Conservation (phyloP, 78 protist species). For the Planoprotostelium fungivorum region DNA sequence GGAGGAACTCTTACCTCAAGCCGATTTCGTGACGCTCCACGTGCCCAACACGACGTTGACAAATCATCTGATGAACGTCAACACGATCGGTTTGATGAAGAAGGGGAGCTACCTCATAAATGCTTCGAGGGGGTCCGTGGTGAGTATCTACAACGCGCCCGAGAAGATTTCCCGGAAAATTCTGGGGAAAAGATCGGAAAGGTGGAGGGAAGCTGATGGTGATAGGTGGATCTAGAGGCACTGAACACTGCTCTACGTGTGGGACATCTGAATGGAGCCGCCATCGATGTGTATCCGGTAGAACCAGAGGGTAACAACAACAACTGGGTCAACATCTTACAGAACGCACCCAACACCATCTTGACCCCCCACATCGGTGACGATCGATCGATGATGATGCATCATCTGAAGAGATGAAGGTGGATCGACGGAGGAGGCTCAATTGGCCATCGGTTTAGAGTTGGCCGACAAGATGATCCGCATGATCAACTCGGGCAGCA, state of each 20-base stretch:
- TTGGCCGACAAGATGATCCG: slow-evolving; percentile 60
- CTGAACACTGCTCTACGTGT: slow-evolving; percentile 61
- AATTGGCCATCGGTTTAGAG: slow-evolving; percentile 88
- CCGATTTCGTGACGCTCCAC: slow-evolving; percentile 87
- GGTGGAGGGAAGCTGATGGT: not conserved
- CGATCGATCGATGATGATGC: not conserved
- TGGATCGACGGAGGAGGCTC: slow-evolving; percentile 92
- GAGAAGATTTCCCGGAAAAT: not conserved
- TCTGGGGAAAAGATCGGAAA: not conserved
- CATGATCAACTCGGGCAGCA: slow-evolving; percentile 72
- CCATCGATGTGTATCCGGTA: slow-evolving; percentile 84
- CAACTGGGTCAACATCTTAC: slow-evolving; percentile 52
- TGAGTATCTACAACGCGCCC: not conserved
- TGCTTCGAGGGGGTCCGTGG: slow-evolving; percentile 78
- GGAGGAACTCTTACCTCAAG: slow-evolving; percentile 45
- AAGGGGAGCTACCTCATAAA: slow-evolving; percentile 73
- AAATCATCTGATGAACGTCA: slow-evolving; percentile 54
- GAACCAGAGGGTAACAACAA: slow-evolving; percentile 81
- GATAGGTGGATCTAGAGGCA: slow-evolving; percentile 54
- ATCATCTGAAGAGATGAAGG: not conserved
- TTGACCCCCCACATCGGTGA: slow-evolving; percentile 92
- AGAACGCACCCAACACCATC: slow-evolving; percentile 75
- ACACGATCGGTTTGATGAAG: slow-evolving; percentile 71
- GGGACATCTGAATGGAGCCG: slow-evolving; percentile 85
- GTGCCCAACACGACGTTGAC: slow-evolving; percentile 81